Base-by-base conservation (phyloP, 768 basidiomycete genomes). In the Mrakia blollopis region DNA sequence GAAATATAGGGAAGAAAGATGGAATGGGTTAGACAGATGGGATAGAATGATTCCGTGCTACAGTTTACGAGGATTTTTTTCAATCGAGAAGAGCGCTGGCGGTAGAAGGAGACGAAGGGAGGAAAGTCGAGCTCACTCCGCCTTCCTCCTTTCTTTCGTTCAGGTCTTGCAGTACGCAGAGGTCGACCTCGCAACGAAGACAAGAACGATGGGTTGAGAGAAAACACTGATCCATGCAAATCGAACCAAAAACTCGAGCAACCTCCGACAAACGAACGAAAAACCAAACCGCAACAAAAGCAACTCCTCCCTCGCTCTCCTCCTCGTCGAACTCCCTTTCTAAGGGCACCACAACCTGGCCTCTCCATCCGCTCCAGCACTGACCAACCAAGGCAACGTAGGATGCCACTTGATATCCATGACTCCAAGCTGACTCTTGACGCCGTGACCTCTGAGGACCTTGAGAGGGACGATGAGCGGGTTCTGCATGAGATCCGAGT, bases 391-490 rank as follows among this genome's bases (percentile, higher is more conserved):
- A 73, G 96, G 94, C 78, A 94, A 90, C 79, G 89, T 89, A 80
- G 86, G 89, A 78, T 91, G 91, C 96, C 97, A 99, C 83, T 87
- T 89, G 76, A 95, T 86, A 81, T 94, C 92, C 77, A 98, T 86
- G 73, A 98, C 95, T 54, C 97, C 97, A 32, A 98, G 87, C 1
- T 91, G 92, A 41, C 95, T 93, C 78, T 85, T 88, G 73, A 98
- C 85, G 63, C 88, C 86, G 83, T 98, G 97, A n/a, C 95, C 97
- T 47, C 92, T 87, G 65, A 99, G 87, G 72, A 98, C 96, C 85
- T 98, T 98, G 81, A 99, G 86, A 28, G 97, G 97, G 1, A 99
- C 96, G 80, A 99, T 98, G 77, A 98, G 86, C 44, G 97, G 96
- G 84, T 99, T 96, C 63, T 92, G 95, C 89, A 97, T 91, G 65